Conservation (phyloP, 2,329 filamentous ascomycete genomes). For the Arthrinium phaeospermum region DNA sequence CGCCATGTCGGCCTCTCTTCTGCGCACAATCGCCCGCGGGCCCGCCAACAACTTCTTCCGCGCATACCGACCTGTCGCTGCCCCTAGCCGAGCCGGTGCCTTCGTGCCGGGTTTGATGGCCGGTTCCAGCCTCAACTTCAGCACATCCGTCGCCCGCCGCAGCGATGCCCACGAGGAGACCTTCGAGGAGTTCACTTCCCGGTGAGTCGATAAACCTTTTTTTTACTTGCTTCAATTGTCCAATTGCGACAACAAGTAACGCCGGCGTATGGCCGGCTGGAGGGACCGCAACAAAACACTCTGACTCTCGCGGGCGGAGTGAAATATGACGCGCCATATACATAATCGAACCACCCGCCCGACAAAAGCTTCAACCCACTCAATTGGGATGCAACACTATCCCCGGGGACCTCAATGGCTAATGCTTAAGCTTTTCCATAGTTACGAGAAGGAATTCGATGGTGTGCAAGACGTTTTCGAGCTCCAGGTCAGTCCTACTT, state of each 20-base stretch:
- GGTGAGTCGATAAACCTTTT: conserved; percentile 64
- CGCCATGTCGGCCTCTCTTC: conserved; percentile 70
- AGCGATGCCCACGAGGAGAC: conserved; percentile 83
- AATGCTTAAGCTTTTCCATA: conserved; percentile 50
- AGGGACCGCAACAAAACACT: not conserved
- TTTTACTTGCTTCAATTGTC: not conserved
- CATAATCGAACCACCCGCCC: conserved; percentile 1
- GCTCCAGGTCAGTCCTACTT: conserved; percentile 78
- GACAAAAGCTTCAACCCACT: conserved; percentile 26
- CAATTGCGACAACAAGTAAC: not conserved
- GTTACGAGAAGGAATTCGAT: conserved; percentile 99
- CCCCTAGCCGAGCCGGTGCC: conserved; percentile 57
- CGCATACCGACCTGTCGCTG: conserved; percentile 63
- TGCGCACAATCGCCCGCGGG: conserved; percentile 75
- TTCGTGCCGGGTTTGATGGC: conserved; percentile 57
- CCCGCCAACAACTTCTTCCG: conserved; percentile 67
- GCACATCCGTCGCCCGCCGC: conserved; percentile 63
- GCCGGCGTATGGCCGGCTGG: conserved; percentile 10
- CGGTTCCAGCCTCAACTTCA: conserved; percentile 62
- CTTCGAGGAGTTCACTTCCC: conserved; percentile 97
- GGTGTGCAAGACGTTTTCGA: conserved; percentile 98
- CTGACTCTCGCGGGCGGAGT: conserved; percentile 11
- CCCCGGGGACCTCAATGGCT: conserved; percentile 41
- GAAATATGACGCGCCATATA: conserved; percentile 17
- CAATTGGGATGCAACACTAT: conserved; percentile 31